Percentiles rank a stretch among this genome's conserved stretches.
Conservation (phyloP, 192 early-diverging fungal species). For the Linnemannia exigua region DNA sequence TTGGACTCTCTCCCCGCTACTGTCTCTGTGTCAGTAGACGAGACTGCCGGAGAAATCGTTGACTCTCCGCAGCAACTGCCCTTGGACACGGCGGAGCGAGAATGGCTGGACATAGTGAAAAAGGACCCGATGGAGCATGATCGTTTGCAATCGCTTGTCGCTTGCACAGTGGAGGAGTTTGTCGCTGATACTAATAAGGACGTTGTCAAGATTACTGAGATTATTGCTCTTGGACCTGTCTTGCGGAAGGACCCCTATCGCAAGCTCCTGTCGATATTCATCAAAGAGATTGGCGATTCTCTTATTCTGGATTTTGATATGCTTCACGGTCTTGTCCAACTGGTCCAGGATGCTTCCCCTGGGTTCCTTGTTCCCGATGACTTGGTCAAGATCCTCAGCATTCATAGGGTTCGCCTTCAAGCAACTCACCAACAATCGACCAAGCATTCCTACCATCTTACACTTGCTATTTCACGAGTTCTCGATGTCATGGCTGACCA, state of each 20-base stretch:
- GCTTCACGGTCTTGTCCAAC: not conserved
- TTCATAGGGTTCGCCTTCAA: too few relatives aligned
- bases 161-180: not conserved
- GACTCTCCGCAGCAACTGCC: not conserved
- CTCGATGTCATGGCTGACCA: too few relatives aligned
- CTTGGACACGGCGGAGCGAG: too few relatives aligned
- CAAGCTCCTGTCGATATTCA: not conserved
- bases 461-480: too few relatives aligned
- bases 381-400: not conserved
- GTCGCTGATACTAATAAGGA: not conserved
- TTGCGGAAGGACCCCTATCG: not conserved
- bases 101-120: not conserved
- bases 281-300: not conserved
- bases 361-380: not conserved
- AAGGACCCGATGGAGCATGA: not conserved
- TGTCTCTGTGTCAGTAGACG: not conserved
- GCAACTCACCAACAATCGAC: too few relatives aligned
- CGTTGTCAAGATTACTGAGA: not conserved
- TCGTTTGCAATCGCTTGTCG: not conserved
- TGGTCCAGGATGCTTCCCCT: not conserved
- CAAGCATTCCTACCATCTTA: too few relatives aligned
- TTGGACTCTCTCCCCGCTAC: not conserved
- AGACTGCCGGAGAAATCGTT: not conserved
- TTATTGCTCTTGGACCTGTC: not conserved
- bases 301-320: not conserved